Base-by-base conservation (phyloP, 2,329 filamentous ascomycete species). In the Pseudofabraea citricarpa region DNA sequence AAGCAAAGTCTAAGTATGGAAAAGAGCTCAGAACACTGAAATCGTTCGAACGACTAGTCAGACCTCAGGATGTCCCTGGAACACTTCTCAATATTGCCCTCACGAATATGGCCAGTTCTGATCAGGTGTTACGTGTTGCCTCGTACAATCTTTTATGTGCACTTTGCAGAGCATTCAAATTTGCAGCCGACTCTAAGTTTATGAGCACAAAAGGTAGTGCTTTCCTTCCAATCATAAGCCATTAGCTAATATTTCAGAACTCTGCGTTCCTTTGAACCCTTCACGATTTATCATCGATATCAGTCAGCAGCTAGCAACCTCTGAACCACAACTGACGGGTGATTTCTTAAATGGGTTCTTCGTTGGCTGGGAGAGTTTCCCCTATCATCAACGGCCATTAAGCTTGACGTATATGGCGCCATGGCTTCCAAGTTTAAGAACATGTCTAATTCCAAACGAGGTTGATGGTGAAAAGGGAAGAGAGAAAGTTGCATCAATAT, bases 321-420 rank as follows among this genome's bases (percentile, higher is more conserved):
- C 79, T 16, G 81, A 86, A 55, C 79, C 82, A 18, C 81, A 84
- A 52, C 69, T 86, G 6, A 85, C 82, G 1, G 75, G 73, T 6
- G 82, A 86, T 55, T 86, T 86, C 54, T 56, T 86, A 29, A 84
- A 81, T n/a, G 82, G 85, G 54, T 86, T 86, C 56, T 85, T 86
- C 46, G 79, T 84, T 19, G 79, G 81, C 15, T 86, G 82, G 82
- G 80, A 83, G 51, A 83, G 80, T 54, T 81, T 85, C 53, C 74
- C 78, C 1, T 76, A 82, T 24, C 77, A 83, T 44, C 82, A 86
- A 56, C 79, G 82, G 51, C 78, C 81, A 1, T 58, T 85, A 19
- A 83, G 80, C 51, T 67, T 86, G 22, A 75, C 80, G 5, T 86
- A 86, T 56, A 83, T 86, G 77, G 77, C 81, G 5, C 82, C 82